Percentiles rank a stretch among this genome's conserved stretches.
phyloP scores from a whole-genome alignment of 2,329 filamentous ascomycete genomes.

The Coleophoma crateriformis region DNA sequence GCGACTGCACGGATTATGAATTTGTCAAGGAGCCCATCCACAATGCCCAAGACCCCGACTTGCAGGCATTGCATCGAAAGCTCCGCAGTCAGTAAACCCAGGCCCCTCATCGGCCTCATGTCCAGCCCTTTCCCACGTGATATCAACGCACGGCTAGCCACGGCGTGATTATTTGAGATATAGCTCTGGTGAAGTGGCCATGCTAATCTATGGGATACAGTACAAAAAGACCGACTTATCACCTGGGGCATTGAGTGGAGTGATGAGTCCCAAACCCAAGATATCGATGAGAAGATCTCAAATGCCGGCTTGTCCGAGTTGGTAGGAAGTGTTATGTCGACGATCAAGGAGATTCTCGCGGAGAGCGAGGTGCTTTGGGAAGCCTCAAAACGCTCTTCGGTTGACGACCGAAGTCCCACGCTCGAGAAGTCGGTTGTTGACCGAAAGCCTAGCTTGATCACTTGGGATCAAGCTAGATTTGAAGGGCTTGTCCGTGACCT shows the following conservation, averaged over 20 bases:
- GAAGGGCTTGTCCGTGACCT: slow-evolving; percentile 70
- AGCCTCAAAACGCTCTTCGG: slow-evolving; percentile 42
- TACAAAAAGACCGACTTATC: slow-evolving; percentile 55
- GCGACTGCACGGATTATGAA: slow-evolving; percentile 71
- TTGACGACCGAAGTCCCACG: slow-evolving; percentile 14
- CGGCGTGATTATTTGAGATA: too few relatives aligned
- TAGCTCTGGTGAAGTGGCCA: too few relatives aligned
- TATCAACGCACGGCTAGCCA: not conserved
- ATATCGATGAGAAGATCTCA: slow-evolving; percentile 67
- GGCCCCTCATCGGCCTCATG: not conserved
- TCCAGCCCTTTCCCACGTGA: not conserved
- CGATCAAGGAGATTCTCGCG: slow-evolving; percentile 73
- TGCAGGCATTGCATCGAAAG: slow-evolving; percentile 68
- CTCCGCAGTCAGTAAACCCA: slow-evolving; percentile 65
- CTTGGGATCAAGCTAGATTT: slow-evolving; percentile 68
- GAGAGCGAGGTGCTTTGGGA: slow-evolving; percentile 70
- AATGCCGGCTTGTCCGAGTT: slow-evolving; percentile 72
- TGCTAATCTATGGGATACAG: too few relatives aligned
- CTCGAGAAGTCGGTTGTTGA: slow-evolving; percentile 33
- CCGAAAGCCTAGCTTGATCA: slow-evolving; percentile 49
- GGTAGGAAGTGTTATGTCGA: slow-evolving; percentile 72
- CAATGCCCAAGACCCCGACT: slow-evolving; percentile 61
- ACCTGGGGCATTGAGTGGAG: slow-evolving; percentile 81
- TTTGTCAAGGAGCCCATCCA: slow-evolving; percentile 62
- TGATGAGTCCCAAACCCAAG: slow-evolving; percentile 59